Percentiles rank a stretch among this genome's conserved stretches.
These are phyloP conservation scores for Cucurbitaria berberidis DNA, from an alignment of 2,329 filamentous ascomycete species.

Conservation along the genomic window DNA sequence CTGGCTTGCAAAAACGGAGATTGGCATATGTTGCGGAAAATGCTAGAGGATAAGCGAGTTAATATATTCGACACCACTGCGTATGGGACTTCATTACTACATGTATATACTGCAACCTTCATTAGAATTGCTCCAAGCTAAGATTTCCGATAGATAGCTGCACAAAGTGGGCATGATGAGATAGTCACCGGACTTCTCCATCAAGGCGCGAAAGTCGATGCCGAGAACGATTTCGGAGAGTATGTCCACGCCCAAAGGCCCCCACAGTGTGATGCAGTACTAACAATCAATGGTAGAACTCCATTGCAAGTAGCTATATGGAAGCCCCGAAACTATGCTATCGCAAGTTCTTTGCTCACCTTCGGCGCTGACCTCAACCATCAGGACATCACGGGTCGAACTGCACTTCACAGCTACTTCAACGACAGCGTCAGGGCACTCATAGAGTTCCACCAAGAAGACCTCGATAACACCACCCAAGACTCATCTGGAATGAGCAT, in stretches of 20 bases:
- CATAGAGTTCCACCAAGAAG: constrained; percentile 1
- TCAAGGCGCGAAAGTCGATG: constrained; percentile 4
- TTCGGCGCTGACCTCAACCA: constrained; percentile 6
- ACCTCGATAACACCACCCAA: constrained; percentile 6
- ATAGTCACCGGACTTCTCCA: background rate
- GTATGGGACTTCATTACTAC: constrained; percentile 12
- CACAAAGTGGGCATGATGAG: no score
- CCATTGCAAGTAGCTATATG: background rate
- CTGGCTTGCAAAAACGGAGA: background rate
- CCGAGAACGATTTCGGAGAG: constrained; percentile 10
- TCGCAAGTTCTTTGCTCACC: background rate
- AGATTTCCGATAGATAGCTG: no score
- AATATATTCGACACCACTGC: background rate
- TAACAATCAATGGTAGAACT: background rate
- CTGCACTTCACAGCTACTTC: constrained; percentile 10
- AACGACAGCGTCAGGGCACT: background rate
- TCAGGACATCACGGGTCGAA: constrained; percentile 6
- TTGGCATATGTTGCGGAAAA: background rate
- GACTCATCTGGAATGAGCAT: constrained; percentile 14
- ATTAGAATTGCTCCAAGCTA: no score
- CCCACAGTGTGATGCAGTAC: background rate
- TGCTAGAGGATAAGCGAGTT: background rate
- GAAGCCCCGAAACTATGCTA: background rate
- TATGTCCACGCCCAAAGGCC: constrained; percentile 5
- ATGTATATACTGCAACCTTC: no score